Percentiles rank a stretch among this genome's conserved stretches.
Evolutionary conservation across 257 asterid species (phyloP).

Genomic region (Thymus quinquecostatus): DNA sequence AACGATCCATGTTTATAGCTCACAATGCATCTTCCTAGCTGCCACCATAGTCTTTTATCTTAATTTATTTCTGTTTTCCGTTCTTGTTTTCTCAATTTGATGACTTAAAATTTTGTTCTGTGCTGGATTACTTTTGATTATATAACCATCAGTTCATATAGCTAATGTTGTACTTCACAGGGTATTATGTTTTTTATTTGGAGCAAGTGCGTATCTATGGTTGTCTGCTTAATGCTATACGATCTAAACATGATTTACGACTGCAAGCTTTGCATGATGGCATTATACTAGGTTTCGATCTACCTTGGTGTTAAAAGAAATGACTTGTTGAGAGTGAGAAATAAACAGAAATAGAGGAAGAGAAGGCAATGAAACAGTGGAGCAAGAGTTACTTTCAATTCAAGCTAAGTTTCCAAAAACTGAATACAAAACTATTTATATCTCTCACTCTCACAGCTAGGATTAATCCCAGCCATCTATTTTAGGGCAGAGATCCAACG

Average conservation of each 20-base stretch:
- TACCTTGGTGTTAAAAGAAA: slow-evolving; percentile 25
- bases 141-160: not conserved
- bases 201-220: slow-evolving; percentile 4
- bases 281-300: not conserved
- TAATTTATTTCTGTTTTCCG: not conserved
- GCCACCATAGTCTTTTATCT: slow-evolving; percentile 9
- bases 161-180: not conserved
- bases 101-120: not conserved
- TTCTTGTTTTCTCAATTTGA: not conserved
- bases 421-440: too few species aligned
- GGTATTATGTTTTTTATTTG: slow-evolving; percentile 1
- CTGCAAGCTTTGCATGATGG: not conserved
- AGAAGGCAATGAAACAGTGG: too few species aligned
- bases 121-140: not conserved
- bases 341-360: too few species aligned
- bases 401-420: too few species aligned
- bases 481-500: too few species aligned
- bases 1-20: not conserved
- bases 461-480: too few species aligned
- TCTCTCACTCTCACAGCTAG: too few species aligned
- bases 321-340: too few species aligned
- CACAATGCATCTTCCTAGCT: slow-evolving; percentile 1
- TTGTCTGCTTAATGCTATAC: slow-evolving; percentile 10
- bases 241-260: slow-evolving; percentile 19
- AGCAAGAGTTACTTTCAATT: too few species aligned